phyloP scores from a whole-genome alignment of 805 yeast genomes.

The Saccharomycopsis javanensis region DNA sequence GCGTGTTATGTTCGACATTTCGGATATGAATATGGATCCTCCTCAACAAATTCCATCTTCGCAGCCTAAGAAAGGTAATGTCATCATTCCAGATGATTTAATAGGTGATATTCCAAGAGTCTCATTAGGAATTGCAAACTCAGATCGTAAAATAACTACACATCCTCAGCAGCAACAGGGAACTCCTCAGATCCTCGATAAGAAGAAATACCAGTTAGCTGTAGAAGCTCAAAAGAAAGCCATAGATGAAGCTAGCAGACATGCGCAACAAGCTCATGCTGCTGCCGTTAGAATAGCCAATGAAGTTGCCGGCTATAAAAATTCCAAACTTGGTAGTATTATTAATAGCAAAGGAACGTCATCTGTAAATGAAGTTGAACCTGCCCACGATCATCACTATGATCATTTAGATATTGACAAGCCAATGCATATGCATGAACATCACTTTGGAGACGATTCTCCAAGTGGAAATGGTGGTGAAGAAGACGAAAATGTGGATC shows the following conservation, averaged over 20 bases:
- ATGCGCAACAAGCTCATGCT: constrained; percentile 66
- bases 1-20: constrained; percentile 71
- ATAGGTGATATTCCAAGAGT: constrained; percentile 47
- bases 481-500: constrained; percentile 18
- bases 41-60: constrained; percentile 92
- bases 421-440: constrained; percentile 56
- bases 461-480: constrained; percentile 17
- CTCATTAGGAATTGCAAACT: constrained; percentile 56
- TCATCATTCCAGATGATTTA: constrained; percentile 59
- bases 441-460: constrained; percentile 36
- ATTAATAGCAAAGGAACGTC: constrained; percentile 17
- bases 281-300: constrained; percentile 62
- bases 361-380: not conserved
- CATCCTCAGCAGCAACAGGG: constrained; percentile 20
- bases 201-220: constrained; percentile 44
- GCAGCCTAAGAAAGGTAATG: constrained; percentile 72
- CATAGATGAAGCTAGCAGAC: constrained; percentile 52
- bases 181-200: constrained; percentile 29
- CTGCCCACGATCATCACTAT: constrained; percentile 14
- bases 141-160: constrained; percentile 28
- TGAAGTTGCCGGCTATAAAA: constrained; percentile 46
- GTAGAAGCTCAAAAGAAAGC: constrained; percentile 48
- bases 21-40: constrained; percentile 67
- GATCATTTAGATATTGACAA: constrained; percentile 50
- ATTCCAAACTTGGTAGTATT: constrained; percentile 20